Evolutionary conservation across 2,329 filamentous ascomycete species (phyloP), one percentile per base, ranked within the genome.

Genomic region (Berkeleyomyces basicola): DNA sequence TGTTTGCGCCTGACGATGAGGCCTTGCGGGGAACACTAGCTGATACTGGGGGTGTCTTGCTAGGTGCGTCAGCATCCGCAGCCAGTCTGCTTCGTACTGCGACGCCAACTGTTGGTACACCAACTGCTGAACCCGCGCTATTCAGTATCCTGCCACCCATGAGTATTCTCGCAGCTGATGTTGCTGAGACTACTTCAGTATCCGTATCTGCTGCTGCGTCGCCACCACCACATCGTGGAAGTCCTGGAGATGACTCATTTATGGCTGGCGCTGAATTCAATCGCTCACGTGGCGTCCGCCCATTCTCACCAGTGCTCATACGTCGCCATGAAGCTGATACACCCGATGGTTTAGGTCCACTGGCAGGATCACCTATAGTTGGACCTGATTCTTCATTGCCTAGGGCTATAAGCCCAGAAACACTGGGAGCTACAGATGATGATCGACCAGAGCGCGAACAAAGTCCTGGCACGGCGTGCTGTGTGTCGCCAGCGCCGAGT

Each of bases 111-210:
- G 46, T 14, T n/a, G 44, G n/a, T 9, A 9, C 44, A 33, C 36
- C 49, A 33, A 70, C 72, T 37, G 70, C 70, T 5, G 70, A 70
- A 4, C 66, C 60, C 64, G 71, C 69, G 72, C 75, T 86, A 67
- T 86, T 85, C 71, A 83, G 81, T 68, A 84, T 85, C 67, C 71
- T 85, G 58, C 82, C 82, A 46, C 80, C 82, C 10, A 82, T 81
- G 71, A 83, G 81, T 68, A 85, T 85, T 67, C 77, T 85, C 4
- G 79, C 80, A 47, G 80, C 82, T 66, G 61, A 57, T 23, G 23
- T 23, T 23, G 23, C 23, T 23, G 23, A 23, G 23, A 23, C 23
- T 23, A 2, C 23, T 23, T 23, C 23, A 23, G 23, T 23, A 23
- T 23, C 23, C 23, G 23, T 23, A 23, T 23, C 9, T n/a, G 14